Percentiles rank a stretch among this genome's conserved stretches.
Evolutionary conservation across 2,329 filamentous ascomycete genomes (phyloP).

Genomic region (Penicillium concentricum): DNA sequence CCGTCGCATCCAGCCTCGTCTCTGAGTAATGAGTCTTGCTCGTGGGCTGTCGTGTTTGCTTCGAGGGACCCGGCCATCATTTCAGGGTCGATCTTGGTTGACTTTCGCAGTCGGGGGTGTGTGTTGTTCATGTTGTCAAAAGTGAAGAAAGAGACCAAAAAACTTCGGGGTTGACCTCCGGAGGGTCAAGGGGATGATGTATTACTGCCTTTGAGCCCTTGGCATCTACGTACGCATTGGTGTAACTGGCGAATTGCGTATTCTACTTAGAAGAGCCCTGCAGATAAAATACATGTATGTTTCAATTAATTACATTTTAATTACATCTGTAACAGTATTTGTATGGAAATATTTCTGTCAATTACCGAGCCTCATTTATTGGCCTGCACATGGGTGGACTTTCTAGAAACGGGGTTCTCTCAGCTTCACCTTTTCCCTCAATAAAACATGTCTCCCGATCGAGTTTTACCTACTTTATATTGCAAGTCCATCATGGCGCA

Average conservation of each 20-base stretch:
- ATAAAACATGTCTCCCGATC: neutral
- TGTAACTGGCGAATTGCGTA: neutral
- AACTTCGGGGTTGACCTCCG: neutral
- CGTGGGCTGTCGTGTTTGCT: neutral
- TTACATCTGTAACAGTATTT: neutral
- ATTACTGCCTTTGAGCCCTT: neutral
- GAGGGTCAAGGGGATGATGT: neutral
- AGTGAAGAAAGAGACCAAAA: neutral
- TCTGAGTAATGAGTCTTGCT: neutral
- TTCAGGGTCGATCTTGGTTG: neutral
- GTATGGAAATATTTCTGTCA: neutral
- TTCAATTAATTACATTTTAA: neutral
- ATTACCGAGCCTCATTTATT: neutral
- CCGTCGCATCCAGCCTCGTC: neutral
- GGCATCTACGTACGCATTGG: neutral
- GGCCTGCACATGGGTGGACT: neutral
- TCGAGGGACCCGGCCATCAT: neutral
- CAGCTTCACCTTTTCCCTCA: neutral
- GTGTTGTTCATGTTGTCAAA: neutral
- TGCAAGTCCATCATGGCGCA: neutral
- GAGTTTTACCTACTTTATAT: neutral
- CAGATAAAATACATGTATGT: neutral
- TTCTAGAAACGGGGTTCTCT: neutral
- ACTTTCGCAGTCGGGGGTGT: slow-evolving; percentile 7
- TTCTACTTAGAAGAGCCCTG: neutral